phyloP scores from a whole-genome alignment of 768 basidiomycete genomes.

The Leccinum longicurvipes region DNA sequence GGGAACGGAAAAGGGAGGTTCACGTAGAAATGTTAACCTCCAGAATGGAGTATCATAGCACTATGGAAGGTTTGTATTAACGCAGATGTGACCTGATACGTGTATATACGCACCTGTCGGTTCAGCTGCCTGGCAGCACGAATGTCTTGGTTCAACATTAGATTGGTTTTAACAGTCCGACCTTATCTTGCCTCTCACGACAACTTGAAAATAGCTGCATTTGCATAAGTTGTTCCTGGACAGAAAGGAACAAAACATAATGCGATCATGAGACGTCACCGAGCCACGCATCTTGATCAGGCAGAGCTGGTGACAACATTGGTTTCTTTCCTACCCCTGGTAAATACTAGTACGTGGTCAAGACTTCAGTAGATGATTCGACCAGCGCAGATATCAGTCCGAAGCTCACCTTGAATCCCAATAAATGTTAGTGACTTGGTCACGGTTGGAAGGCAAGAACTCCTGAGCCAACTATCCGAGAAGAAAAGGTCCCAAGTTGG shows the following conservation, averaged over 20 bases:
- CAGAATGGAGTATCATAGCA: background rate
- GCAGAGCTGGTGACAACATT: background rate
- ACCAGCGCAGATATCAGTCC: too few relatives aligned
- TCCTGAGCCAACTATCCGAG: background rate
- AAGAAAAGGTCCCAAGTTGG: background rate
- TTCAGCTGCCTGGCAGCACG: too few relatives aligned
- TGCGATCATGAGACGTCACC: background rate
- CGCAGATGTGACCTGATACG: too few relatives aligned
- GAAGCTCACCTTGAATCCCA: background rate
- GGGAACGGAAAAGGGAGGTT: background rate
- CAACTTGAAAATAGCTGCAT: background rate
- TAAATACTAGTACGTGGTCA: background rate
- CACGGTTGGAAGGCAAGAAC: background rate
- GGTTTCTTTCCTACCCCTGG: background rate
- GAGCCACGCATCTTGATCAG: background rate
- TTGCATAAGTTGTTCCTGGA: too few relatives aligned
- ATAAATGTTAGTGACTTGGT: background rate
- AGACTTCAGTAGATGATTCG: too few relatives aligned
- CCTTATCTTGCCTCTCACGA: background rate
- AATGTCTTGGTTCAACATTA: too few relatives aligned
- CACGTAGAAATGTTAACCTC: background rate
- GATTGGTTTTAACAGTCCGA: too few relatives aligned
- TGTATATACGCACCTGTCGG: too few relatives aligned
- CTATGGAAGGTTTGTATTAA: too few relatives aligned
- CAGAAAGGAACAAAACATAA: too few relatives aligned